These are phyloP conservation scores for Rhodotorula sphaerocarpa DNA, from an alignment of 768 basidiomycete species.

Conservation along the genomic window DNA sequence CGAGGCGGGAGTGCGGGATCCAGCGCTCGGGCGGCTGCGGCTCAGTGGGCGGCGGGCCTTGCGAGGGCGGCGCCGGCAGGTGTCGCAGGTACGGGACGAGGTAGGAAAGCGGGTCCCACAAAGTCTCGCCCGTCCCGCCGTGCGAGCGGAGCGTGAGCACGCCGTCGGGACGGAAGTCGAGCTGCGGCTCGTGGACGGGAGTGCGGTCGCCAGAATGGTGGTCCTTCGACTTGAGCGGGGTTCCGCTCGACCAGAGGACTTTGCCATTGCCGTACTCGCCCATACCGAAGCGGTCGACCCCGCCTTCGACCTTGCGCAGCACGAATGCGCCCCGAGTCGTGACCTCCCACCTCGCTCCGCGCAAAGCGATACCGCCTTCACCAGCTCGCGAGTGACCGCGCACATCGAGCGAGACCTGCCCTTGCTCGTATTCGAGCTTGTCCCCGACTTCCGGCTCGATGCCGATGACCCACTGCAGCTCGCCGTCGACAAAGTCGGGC, in stretches of 20 bases:
- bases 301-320: constrained; percentile 11
- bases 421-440: constrained; percentile 33
- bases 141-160: background rate
- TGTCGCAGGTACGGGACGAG: constrained; percentile 9
- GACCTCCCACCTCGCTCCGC: constrained; percentile 23
- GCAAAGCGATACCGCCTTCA: constrained; percentile 20
- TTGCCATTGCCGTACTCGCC: constrained; percentile 12
- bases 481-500: constrained; percentile 36
- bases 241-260: constrained; percentile 21
- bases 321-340: constrained; percentile 11
- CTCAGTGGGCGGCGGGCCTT: constrained; percentile 4
- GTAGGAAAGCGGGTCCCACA: constrained; percentile 31
- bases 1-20: constrained; percentile 18
- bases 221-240: background rate
- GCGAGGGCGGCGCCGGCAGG: background rate
- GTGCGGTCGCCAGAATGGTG: background rate
- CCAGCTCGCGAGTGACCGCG: constrained; percentile 13
- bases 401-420: constrained; percentile 21
- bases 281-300: constrained; percentile 8
- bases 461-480: constrained; percentile 38
- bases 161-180: constrained; percentile 25
- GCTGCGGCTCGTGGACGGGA: constrained; percentile 8
- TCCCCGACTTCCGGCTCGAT: constrained; percentile 35
- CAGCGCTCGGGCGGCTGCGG: constrained; percentile 13
- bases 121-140: constrained; percentile 4